Conservation (phyloP, 768 basidiomycete genomes). For the Termitomyces sp. region DNA sequence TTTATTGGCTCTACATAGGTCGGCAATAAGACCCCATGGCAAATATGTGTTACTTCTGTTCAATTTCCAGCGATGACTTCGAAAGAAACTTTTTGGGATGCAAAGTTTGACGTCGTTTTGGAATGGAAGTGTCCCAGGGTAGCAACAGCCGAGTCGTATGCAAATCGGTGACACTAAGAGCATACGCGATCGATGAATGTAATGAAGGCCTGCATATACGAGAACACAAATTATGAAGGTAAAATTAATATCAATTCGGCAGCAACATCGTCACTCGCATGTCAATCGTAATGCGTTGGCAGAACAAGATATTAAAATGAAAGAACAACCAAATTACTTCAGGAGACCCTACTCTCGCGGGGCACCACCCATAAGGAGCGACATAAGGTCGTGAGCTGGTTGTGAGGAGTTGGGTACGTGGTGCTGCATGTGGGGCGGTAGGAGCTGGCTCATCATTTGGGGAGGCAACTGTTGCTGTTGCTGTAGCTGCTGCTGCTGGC, state of each 20-base stretch:
- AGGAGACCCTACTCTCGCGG: conserved; percentile 53
- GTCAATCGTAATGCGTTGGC: conserved; percentile 1
- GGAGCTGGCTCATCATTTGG: conserved; percentile 41
- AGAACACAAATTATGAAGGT: conserved; percentile 10
- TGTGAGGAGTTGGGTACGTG: conserved; percentile 40
- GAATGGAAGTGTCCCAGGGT: conserved; percentile 4
- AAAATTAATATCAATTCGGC: conserved; percentile 6
- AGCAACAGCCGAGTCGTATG: conserved; percentile 10
- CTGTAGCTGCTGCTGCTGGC: conserved; percentile 43
- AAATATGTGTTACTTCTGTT: background rate
- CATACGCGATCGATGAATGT: conserved; percentile 14
- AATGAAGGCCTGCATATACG: conserved; percentile 12
- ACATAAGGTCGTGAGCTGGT: conserved; percentile 74
- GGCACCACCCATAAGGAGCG: conserved; percentile 71
- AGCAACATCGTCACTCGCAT: background rate
- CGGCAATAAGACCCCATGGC: background rate
- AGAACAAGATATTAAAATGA: conserved; percentile 5
- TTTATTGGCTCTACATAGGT: no score
- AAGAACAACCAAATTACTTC: conserved; percentile 7
- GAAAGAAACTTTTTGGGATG: background rate
- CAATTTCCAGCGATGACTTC: background rate
- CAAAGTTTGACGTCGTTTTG: conserved; percentile 1
- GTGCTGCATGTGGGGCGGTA: conserved; percentile 59
- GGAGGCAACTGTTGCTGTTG: conserved; percentile 57
- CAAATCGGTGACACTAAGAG: conserved; percentile 4